These are phyloP conservation scores for Seminavis robusta DNA, from an alignment of 108 stramenopile species.

Conservation along the genomic window DNA sequence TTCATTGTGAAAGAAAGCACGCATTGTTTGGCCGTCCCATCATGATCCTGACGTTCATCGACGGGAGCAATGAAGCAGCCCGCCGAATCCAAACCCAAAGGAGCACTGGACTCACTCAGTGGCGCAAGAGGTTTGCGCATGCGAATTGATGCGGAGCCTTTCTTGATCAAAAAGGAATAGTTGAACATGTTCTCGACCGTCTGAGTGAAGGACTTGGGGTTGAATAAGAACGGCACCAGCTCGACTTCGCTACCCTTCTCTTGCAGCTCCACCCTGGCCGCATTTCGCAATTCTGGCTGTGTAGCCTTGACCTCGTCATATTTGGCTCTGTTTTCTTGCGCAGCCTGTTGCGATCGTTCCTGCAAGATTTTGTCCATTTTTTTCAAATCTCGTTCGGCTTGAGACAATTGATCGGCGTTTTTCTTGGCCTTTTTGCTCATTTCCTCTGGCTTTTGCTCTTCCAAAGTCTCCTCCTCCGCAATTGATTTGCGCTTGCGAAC, in stretches of 20 bases:
- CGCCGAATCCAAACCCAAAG: too few species aligned
- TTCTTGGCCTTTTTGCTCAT: conserved; percentile 30
- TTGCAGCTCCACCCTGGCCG: conserved; percentile 26
- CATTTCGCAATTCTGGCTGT: conserved; percentile 1
- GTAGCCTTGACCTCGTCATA: conserved; percentile 14
- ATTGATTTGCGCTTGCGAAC: conserved; percentile 14
- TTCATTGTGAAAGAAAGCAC: conserved; percentile 72
- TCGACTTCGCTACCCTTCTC: conserved; percentile 34
- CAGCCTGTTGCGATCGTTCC: conserved; percentile 17
- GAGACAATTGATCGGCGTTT: conserved; percentile 65
- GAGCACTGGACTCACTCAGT: background rate
- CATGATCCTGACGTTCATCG: too few species aligned
- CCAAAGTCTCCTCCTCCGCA: conserved; percentile 45
- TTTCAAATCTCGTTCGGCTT: conserved; percentile 60
- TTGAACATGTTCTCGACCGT: conserved; percentile 89
- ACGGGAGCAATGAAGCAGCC: too few species aligned
- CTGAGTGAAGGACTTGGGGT: conserved; percentile 83
- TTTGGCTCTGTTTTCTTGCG: conserved; percentile 8
- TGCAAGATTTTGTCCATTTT: conserved; percentile 36
- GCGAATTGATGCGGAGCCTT: conserved; percentile 12
- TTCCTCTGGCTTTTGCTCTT: conserved; percentile 62
- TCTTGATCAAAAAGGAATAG: conserved; percentile 77
- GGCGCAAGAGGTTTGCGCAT: background rate
- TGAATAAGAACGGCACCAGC: conserved; percentile 62
- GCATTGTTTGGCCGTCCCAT: conserved; percentile 48